Evolutionary conservation across 345 rosid species (phyloP).

Genomic region (Microcos paniculata): DNA sequence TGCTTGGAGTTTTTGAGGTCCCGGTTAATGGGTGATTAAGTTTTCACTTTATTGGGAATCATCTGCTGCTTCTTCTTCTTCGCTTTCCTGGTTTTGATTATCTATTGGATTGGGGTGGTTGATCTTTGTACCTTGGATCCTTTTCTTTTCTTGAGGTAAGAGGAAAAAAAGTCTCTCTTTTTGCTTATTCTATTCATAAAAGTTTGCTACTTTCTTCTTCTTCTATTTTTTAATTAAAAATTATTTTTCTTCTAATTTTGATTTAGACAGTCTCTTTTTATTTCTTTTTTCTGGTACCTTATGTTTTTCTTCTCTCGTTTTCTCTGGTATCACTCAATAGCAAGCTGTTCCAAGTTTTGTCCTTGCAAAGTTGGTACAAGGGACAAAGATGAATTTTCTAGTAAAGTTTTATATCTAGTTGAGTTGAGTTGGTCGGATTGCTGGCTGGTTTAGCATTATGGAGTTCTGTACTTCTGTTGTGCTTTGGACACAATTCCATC

Average conservation of each 20-base stretch:
- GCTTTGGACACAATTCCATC: background rate
- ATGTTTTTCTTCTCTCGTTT: background rate
- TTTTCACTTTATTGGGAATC: slow-evolving; percentile 18
- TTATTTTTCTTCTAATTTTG: background rate
- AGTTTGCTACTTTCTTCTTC: slow-evolving; percentile 23
- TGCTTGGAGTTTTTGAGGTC: background rate
- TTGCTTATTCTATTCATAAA: slow-evolving; percentile 19
- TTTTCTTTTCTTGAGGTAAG: slow-evolving; percentile 34
- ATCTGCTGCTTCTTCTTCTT: background rate
- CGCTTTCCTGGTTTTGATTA: slow-evolving; percentile 1
- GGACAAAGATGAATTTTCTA: background rate
- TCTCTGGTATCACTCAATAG: slow-evolving; percentile 9
- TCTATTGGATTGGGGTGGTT: slow-evolving; percentile 7
- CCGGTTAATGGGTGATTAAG: background rate
- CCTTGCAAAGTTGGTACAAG: slow-evolving; percentile 17
- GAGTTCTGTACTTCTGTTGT: background rate
- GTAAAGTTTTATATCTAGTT: background rate
- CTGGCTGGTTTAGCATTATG: background rate
- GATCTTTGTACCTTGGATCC: slow-evolving; percentile 30
- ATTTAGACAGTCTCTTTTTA: background rate
- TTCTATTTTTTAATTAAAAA: background rate
- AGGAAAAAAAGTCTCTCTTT: slow-evolving; percentile 18
- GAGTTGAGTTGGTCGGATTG: slow-evolving; percentile 9
- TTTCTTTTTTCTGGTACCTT: slow-evolving; percentile 7
- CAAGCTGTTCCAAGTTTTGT: slow-evolving; percentile 19